phyloP scores from a whole-genome alignment of 2,329 filamentous ascomycete genomes.

The Monosporascus cannonballus region DNA sequence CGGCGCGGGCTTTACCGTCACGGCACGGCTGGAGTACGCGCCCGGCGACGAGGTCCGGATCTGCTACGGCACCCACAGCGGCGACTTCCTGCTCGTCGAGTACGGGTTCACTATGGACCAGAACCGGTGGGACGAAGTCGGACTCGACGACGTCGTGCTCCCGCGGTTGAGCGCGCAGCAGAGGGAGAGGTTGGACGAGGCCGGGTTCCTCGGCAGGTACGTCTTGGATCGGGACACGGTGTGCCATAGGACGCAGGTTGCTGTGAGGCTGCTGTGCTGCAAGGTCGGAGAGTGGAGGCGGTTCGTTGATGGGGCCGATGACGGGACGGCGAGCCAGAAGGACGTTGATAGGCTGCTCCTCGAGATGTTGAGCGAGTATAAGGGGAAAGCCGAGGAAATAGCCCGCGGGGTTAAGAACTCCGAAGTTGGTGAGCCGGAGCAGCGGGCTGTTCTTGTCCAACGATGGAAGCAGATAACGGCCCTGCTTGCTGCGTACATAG shows the following conservation, averaged over 20 bases:
- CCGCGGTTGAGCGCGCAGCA: slow-evolving; percentile 29
- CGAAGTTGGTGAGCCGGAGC: slow-evolving; percentile 23
- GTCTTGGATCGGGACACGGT: slow-evolving; percentile 42
- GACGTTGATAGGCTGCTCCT: slow-evolving; percentile 33
- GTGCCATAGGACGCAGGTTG: slow-evolving; percentile 52
- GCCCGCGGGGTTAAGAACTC: slow-evolving; percentile 23
- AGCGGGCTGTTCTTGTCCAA: slow-evolving; percentile 30
- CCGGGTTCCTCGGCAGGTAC: slow-evolving; percentile 45
- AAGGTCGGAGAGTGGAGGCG: slow-evolving; percentile 36
- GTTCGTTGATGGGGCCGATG: slow-evolving; percentile 41
- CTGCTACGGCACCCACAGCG: slow-evolving; percentile 64
- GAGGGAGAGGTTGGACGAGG: slow-evolving; percentile 34
- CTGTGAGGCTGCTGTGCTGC: slow-evolving; percentile 36
- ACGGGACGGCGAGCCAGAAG: slow-evolving; percentile 36
- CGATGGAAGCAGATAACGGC: slow-evolving; percentile 38
- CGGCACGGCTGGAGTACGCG: slow-evolving; percentile 42
- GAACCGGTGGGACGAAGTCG: slow-evolving; percentile 47
- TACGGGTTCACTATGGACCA: slow-evolving; percentile 47
- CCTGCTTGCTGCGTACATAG: slow-evolving; percentile 31
- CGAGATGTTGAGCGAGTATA: slow-evolving; percentile 32
- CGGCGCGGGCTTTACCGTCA: slow-evolving; percentile 47
- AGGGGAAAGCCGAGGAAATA: slow-evolving; percentile 23
- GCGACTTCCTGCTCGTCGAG: slow-evolving; percentile 67
- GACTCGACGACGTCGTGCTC: slow-evolving; percentile 41
- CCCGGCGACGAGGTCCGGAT: slow-evolving; percentile 61